These are phyloP conservation scores for Hibiscus trionum DNA, from an alignment of 345 rosid species.

Conservation along the genomic window DNA sequence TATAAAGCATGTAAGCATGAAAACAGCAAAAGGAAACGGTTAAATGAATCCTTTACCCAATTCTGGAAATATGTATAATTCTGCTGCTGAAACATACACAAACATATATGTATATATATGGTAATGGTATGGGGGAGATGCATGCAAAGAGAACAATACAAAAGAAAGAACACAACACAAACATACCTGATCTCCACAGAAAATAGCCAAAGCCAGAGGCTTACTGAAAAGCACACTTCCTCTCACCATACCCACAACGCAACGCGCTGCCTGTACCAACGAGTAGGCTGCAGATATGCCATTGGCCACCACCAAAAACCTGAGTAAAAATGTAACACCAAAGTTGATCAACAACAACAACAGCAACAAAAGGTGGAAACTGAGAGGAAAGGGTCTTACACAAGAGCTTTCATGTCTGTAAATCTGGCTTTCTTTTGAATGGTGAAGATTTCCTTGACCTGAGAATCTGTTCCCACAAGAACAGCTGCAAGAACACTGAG, in stretches of 20 bases:
- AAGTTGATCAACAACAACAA: not conserved
- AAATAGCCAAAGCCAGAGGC: conserved; percentile 77
- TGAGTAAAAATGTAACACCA: conserved; percentile 18
- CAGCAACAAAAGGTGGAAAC: not conserved
- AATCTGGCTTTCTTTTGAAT: conserved; percentile 63
- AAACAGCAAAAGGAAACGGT: no score
- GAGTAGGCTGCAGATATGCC: conserved; percentile 72
- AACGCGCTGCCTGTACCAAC: conserved; percentile 58
- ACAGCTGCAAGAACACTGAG: conserved; percentile 52
- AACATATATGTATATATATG: no score
- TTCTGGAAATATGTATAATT: no score
- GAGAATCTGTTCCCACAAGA: conserved; percentile 69
- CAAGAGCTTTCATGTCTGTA: conserved; percentile 92
- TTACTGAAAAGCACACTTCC: conserved; percentile 62
- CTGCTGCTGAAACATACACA: no score
- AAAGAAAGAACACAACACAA: not conserved
- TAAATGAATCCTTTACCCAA: no score
- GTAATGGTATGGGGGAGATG: not conserved
- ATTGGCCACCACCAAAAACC: conserved; percentile 74
- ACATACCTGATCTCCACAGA: conserved; percentile 81
- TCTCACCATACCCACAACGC: conserved; percentile 48
- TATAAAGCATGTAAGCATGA: no score
- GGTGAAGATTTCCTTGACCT: conserved; percentile 62
- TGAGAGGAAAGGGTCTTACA: conserved; percentile 39
- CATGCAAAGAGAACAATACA: not conserved